These are phyloP conservation scores for Penicillium goetzii DNA, from an alignment of 495 filamentous ascomycete species.

Conservation along the genomic window DNA sequence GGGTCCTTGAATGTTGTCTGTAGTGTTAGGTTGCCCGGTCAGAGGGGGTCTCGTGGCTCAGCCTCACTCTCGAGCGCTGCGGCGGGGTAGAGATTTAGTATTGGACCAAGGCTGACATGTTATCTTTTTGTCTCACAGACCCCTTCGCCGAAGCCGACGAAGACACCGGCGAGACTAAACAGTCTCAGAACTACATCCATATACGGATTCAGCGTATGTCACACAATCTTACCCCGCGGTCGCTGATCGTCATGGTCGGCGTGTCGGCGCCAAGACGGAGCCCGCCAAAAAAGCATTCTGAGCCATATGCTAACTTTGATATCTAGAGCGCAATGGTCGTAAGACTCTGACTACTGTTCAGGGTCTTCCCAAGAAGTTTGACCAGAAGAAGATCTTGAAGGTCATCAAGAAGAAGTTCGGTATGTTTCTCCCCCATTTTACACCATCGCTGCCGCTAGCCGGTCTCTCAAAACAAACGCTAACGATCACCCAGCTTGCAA, in stretches of 20 bases:
- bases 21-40: neutral
- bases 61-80: conserved; percentile 18
- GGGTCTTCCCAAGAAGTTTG: conserved; percentile 96
- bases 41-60: conserved; percentile 2
- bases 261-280: conserved; percentile 17
- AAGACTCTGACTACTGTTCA: conserved; percentile 99
- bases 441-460: neutral
- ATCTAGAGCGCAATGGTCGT: conserved; percentile 98
- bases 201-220: conserved; percentile 98
- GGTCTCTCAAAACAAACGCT: conserved; percentile 11
- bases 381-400: conserved; percentile 99
- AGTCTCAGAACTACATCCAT: conserved; percentile 98
- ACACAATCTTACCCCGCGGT: conserved; percentile 18
- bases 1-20: neutral
- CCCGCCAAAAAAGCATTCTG: neutral
- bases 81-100: conserved; percentile 45
- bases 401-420: conserved; percentile 99
- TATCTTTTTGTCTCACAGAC: conserved; percentile 60
- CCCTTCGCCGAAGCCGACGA: conserved; percentile 99
- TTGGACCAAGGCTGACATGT: conserved; percentile 43
- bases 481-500: conserved; percentile 78
- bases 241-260: conserved; percentile 12
- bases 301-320: conserved; percentile 30
- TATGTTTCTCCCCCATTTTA: conserved; percentile 50
- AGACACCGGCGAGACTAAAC: conserved; percentile 88